phyloP scores from a whole-genome alignment of 495 filamentous ascomycete species.

The Copromyces sp. region DNA sequence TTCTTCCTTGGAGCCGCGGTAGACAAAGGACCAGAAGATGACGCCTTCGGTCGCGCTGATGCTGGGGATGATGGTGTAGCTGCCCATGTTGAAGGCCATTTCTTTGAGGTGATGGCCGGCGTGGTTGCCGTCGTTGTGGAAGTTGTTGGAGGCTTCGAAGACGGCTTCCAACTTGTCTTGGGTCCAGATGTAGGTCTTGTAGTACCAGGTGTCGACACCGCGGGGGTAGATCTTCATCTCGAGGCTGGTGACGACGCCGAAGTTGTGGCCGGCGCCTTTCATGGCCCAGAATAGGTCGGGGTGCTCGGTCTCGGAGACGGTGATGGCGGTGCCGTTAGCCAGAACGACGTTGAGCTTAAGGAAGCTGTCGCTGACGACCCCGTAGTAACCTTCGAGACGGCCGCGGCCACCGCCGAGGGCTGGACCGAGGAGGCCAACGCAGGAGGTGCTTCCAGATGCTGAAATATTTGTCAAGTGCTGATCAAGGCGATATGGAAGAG shows the following conservation, averaged over 20 bases:
- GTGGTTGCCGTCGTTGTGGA: slow-evolving; percentile 30
- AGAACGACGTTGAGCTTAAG: slow-evolving; percentile 44
- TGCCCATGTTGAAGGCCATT: slow-evolving; percentile 37
- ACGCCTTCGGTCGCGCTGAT: slow-evolving; percentile 32
- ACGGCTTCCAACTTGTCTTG: slow-evolving; percentile 39
- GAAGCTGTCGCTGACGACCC: slow-evolving; percentile 50
- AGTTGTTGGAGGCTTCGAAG: slow-evolving; percentile 36
- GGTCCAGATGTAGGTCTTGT: slow-evolving; percentile 36
- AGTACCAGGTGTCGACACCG: slow-evolving; percentile 27
- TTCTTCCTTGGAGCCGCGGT: slow-evolving; percentile 34
- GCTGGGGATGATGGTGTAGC: slow-evolving; percentile 35
- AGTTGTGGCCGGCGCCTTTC: slow-evolving; percentile 52
- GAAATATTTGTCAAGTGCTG: too few relatives aligned
- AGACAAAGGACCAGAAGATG: slow-evolving; percentile 36
- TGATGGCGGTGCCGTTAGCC: slow-evolving; percentile 41
- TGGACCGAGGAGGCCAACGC: slow-evolving; percentile 44
- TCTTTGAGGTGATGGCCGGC: slow-evolving; percentile 20
- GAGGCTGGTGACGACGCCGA: slow-evolving; percentile 47
- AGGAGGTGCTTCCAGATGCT: slow-evolving; percentile 39
- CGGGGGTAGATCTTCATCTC: slow-evolving; percentile 38
- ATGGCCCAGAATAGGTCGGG: slow-evolving; percentile 49
- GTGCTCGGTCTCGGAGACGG: slow-evolving; percentile 23
- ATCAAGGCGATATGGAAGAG: slow-evolving; percentile 18
- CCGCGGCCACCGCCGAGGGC: slow-evolving; percentile 55
- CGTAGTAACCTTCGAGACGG: slow-evolving; percentile 46